A percentile compares a stretch with the other conserved stretches of the same genome.
Evolutionary conservation across 352 stramenopile genomes (phyloP).

Genomic region (Phytopythium boreale): DNA sequence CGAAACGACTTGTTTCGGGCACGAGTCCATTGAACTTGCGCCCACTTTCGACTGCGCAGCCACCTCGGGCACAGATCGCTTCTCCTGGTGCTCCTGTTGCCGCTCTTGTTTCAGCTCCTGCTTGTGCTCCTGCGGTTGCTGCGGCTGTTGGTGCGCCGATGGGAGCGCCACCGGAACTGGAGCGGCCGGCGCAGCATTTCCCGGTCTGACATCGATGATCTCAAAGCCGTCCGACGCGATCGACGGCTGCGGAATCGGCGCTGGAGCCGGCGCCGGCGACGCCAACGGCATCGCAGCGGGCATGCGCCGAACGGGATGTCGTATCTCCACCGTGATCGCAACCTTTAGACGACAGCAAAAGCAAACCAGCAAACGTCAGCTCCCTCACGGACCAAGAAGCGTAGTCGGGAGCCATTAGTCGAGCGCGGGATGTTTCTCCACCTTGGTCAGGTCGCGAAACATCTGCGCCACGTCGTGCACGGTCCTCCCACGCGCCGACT

Average conservation of each 20-base stretch:
- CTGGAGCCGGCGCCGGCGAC: not conserved
- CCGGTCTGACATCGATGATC: slow-evolving; percentile 1
- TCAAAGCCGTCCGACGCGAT: slow-evolving; percentile 5
- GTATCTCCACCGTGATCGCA: not conserved
- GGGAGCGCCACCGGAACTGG: not conserved
- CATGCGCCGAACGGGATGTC: not conserved
- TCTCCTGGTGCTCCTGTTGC: not conserved
- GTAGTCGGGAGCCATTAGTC: too few relatives aligned
- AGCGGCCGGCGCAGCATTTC: not conserved
- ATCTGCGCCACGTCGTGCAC: slow-evolving; percentile 39
- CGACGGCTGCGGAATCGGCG: not conserved
- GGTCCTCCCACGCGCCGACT: slow-evolving; percentile 22
- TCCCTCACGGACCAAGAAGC: too few relatives aligned
- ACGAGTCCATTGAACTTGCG: not conserved
- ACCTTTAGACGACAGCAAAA: not conserved
- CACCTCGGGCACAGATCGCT: not conserved
- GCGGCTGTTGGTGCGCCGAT: not conserved
- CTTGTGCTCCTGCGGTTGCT: not conserved
- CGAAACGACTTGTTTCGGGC: not conserved
- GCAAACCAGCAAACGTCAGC: not conserved
- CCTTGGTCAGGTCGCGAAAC: slow-evolving; percentile 36
- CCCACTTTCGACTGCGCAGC: not conserved
- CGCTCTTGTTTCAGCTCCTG: not conserved
- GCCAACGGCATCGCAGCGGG: not conserved
- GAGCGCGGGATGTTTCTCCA: slow-evolving; percentile 2